Evolutionary conservation across 768 basidiomycete genomes (phyloP).

Genomic region (Agrocybe praecox): DNA sequence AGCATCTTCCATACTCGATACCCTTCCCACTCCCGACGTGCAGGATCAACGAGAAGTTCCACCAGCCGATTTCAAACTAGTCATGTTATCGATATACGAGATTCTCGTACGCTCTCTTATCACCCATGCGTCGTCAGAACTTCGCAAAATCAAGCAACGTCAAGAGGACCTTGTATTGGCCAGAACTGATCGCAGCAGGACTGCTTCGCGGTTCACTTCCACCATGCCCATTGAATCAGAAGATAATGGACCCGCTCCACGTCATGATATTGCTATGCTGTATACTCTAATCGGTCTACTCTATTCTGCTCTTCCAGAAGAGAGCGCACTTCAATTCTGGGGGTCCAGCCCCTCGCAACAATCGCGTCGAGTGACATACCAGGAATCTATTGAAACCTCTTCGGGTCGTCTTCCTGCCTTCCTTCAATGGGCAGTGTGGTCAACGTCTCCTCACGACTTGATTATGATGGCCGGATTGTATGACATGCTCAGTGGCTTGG

Average conservation of each 20-base stretch:
- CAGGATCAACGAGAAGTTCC: slow-evolving; percentile 49
- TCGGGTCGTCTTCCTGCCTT: slow-evolving; percentile 53
- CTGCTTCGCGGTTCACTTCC: slow-evolving; percentile 49
- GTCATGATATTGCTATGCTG: slow-evolving; percentile 84
- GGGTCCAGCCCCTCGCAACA: slow-evolving; percentile 55
- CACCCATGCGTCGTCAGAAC: slow-evolving; percentile 76
- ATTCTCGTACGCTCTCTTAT: slow-evolving; percentile 70
- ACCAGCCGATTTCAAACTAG: slow-evolving; percentile 52
- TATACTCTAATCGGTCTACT: slow-evolving; percentile 84
- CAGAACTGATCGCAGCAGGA: slow-evolving; percentile 62
- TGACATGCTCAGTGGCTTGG: slow-evolving; percentile 86
- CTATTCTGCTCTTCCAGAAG: slow-evolving; percentile 72
- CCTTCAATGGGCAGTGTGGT: slow-evolving; percentile 90
- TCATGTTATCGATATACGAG: slow-evolving; percentile 68
- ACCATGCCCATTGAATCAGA: slow-evolving; percentile 43
- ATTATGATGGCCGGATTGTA: slow-evolving; percentile 80
- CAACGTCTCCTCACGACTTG: slow-evolving; percentile 71
- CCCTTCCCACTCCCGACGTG: slow-evolving; percentile 34
- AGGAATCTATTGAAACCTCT: slow-evolving; percentile 63
- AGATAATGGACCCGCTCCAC: slow-evolving; percentile 45
- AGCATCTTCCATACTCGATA: slow-evolving; percentile 35
- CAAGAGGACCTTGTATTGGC: slow-evolving; percentile 85
- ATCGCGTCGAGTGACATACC: slow-evolving; percentile 45
- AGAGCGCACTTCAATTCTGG: slow-evolving; percentile 88
- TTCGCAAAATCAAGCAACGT: slow-evolving; percentile 84